phyloP scores from a whole-genome alignment of 2,329 filamentous ascomycete genomes.

The Aphanoascus verrucosus region DNA sequence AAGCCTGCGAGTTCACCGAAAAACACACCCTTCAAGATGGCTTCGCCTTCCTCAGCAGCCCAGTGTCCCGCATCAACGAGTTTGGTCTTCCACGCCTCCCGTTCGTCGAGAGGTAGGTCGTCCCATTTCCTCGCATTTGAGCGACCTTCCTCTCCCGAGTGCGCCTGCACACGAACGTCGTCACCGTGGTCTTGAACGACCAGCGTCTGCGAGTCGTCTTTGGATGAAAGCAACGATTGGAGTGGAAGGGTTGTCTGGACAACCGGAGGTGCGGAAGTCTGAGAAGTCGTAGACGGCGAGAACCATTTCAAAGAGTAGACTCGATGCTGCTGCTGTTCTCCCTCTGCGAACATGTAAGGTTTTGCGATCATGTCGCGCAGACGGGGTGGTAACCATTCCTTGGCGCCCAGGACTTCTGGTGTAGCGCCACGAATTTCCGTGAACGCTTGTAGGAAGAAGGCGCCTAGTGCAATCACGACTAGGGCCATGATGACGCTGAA shows the following conservation, averaged over 20 bases:
- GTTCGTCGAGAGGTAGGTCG: constrained; percentile 53
- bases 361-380: constrained; percentile 35
- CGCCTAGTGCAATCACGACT: constrained; percentile 52
- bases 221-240: constrained; percentile 24
- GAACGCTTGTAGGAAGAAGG: constrained; percentile 50
- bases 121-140: constrained; percentile 49
- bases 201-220: constrained; percentile 16
- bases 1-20: constrained; percentile 57
- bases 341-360: constrained; percentile 30
- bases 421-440: constrained; percentile 52
- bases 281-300: too few relatives aligned
- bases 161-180: not conserved
- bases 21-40: constrained; percentile 63
- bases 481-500: constrained; percentile 48
- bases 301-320: constrained; percentile 11
- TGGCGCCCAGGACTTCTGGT: constrained; percentile 47
- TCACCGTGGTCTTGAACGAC: constrained; percentile 14
- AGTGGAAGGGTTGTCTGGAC: constrained; percentile 17
- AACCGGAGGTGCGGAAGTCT: not conserved
- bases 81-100: constrained; percentile 57
- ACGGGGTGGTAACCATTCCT: constrained; percentile 44
- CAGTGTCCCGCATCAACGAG: constrained; percentile 63
- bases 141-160: not conserved
- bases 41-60: constrained; percentile 68
- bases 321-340: constrained; percentile 15